These are phyloP conservation scores for Rubia yunnanensis DNA, from an alignment of 257 asterid genomes.

Conservation along the genomic window DNA sequence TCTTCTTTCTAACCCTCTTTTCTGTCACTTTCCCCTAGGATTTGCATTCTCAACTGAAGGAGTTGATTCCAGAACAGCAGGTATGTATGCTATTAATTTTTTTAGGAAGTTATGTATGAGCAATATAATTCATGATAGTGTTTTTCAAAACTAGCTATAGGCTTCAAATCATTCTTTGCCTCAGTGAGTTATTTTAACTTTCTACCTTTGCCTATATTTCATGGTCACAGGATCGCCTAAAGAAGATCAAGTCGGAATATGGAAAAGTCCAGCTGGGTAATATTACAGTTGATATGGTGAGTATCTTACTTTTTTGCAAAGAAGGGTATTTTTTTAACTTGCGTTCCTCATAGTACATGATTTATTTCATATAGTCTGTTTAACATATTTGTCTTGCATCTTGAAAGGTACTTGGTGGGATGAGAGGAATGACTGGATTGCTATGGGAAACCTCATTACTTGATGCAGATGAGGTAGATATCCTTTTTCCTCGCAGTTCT, in stretches of 20 bases:
- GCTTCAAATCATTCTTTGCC: not conserved
- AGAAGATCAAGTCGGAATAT: slow-evolving; percentile 65
- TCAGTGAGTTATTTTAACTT: not conserved
- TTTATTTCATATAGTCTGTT: not conserved
- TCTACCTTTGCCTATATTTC: slow-evolving; percentile 5
- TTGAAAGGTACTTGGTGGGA: slow-evolving; percentile 90
- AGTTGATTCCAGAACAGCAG: slow-evolving; percentile 86
- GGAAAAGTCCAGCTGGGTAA: slow-evolving; percentile 84
- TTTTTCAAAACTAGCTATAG: not conserved
- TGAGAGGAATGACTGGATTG: slow-evolving; percentile 99
- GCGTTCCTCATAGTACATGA: not conserved
- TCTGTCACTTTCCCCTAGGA: slow-evolving; percentile 31
- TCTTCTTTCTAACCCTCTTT: not conserved
- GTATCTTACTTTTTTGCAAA: not conserved
- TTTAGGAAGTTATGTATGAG: not conserved
- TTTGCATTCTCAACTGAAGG: slow-evolving; percentile 69
- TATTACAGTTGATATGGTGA: slow-evolving; percentile 86
- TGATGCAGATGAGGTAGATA: slow-evolving; percentile 88
- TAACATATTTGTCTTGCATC: slow-evolving; percentile 9
- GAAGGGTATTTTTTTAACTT: not conserved
- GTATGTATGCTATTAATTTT: slow-evolving; percentile 14
- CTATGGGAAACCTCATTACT: slow-evolving; percentile 98
- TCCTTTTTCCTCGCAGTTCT: slow-evolving; percentile 3
- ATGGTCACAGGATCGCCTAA: slow-evolving; percentile 55
- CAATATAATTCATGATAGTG: not conserved